A percentile compares a stretch with the other conserved stretches of the same genome.
Conservation (phyloP, 2,329 filamentous ascomycete species). For the Drechmeria coniospora region DNA sequence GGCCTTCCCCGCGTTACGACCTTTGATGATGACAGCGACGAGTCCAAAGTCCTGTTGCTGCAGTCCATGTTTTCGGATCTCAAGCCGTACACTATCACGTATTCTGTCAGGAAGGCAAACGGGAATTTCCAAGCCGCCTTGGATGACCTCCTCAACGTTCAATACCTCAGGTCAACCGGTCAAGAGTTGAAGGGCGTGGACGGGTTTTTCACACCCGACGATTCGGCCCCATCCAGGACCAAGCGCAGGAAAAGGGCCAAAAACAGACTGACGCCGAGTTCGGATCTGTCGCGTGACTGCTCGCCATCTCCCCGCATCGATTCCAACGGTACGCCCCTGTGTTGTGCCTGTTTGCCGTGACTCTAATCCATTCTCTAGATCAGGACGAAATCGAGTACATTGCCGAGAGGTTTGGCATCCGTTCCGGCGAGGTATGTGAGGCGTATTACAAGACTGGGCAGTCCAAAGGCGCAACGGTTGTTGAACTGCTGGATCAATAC, state of each 20-base stretch:
- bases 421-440: conserved; percentile 22
- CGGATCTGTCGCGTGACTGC: conserved; percentile 6
- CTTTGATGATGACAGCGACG: conserved; percentile 28
- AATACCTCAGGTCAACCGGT: conserved; percentile 56
- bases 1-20: conserved; percentile 15
- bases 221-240: conserved; percentile 19
- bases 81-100: conserved; percentile 47
- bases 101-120: conserved; percentile 50
- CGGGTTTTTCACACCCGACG: conserved; percentile 51
- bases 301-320: conserved; percentile 8
- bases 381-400: conserved; percentile 27
- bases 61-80: conserved; percentile 57
- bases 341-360: background rate
- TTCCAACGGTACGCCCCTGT: conserved; percentile 13
- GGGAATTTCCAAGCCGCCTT: conserved; percentile 56
- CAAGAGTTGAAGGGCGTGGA: conserved; percentile 62
- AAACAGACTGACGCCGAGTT: conserved; percentile 7
- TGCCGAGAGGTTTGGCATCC: conserved; percentile 26
- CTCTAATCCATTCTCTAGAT: conserved; percentile 7
- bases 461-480: conserved; percentile 24
- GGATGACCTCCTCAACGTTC: conserved; percentile 66
- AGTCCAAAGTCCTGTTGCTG: conserved; percentile 49
- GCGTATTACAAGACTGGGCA: conserved; percentile 23
- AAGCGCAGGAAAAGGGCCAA: conserved; percentile 24
- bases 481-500: conserved; percentile 28